Conservation (phyloP, 2,329 filamentous ascomycete genomes). For the Stagonosporopsis chrysanthemi region DNA sequence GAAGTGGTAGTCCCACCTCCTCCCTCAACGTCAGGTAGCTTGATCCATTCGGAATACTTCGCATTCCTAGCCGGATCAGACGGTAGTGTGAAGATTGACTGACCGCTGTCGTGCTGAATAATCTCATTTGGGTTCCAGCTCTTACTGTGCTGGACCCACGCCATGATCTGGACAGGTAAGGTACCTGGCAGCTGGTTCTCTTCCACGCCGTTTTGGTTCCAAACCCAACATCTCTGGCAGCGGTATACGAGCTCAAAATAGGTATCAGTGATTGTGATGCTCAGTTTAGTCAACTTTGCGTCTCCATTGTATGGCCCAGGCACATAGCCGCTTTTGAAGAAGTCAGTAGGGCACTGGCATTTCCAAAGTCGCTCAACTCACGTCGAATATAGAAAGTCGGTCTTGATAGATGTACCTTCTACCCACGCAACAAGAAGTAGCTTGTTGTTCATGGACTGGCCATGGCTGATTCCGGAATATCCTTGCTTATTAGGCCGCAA, state of each 20-base stretch:
- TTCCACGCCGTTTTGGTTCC: slow-evolving; percentile 53
- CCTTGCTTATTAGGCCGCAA: slow-evolving; percentile 38
- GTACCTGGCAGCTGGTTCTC: slow-evolving; percentile 48
- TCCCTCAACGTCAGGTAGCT: slow-evolving; percentile 40
- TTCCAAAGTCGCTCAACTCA: slow-evolving; percentile 22
- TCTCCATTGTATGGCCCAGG: slow-evolving; percentile 68
- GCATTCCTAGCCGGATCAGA: slow-evolving; percentile 56
- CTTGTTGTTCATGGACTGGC: slow-evolving; percentile 45
- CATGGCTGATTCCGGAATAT: slow-evolving; percentile 50
- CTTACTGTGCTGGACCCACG: slow-evolving; percentile 62
- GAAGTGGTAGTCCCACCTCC: slow-evolving; percentile 33
- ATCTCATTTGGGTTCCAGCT: slow-evolving; percentile 48
- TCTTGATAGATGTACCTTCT: slow-evolving; percentile 37
- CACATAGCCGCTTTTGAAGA: slow-evolving; percentile 59
- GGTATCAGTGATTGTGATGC: slow-evolving; percentile 63
- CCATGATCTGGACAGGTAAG: slow-evolving; percentile 55
- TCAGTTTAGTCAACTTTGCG: slow-evolving; percentile 68
- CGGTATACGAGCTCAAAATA: slow-evolving; percentile 71
- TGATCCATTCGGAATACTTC: slow-evolving; percentile 52
- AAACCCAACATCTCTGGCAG: slow-evolving; percentile 61
- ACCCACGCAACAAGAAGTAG: slow-evolving; percentile 47
- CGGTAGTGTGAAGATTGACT: slow-evolving; percentile 61
- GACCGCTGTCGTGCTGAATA: slow-evolving; percentile 63
- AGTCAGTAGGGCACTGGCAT: slow-evolving; percentile 21
- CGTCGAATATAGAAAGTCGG: slow-evolving; percentile 42